phyloP scores from a whole-genome alignment of 164 flowering plant species.

The Berberis thunbergii region DNA sequence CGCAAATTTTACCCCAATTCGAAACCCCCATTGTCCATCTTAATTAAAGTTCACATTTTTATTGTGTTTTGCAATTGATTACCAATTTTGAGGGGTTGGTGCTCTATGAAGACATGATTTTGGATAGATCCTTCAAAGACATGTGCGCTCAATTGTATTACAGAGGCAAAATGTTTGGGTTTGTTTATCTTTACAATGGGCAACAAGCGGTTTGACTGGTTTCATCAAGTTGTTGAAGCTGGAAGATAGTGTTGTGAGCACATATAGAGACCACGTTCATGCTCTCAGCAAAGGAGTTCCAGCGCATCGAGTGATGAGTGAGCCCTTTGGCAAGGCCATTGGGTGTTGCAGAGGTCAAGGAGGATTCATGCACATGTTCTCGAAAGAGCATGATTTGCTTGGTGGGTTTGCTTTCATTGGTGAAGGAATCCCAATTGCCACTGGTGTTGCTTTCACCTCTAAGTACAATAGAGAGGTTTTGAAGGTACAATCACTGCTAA shows the following conservation, averaged over 20 bases:
- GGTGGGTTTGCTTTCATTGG: not conserved
- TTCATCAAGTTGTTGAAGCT: not conserved
- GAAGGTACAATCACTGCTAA: constrained; percentile 12
- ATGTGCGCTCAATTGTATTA: not conserved
- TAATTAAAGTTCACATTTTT: not conserved
- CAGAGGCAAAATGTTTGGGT: not conserved
- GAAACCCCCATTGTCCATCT: not conserved
- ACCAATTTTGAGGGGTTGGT: no score
- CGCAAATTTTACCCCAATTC: not conserved
- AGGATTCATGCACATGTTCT: not conserved
- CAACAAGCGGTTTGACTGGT: not conserved
- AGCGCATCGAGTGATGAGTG: not conserved
- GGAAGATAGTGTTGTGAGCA: not conserved
- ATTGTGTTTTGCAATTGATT: no score
- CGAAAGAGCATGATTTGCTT: not conserved
- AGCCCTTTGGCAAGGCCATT: not conserved
- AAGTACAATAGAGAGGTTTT: constrained; percentile 42
- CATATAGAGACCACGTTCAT: not conserved
- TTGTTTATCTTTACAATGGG: not conserved
- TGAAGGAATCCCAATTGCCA: not conserved
- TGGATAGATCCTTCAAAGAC: not conserved
- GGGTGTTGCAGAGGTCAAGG: not conserved
- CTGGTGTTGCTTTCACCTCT: not conserved
- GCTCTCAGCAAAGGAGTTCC: not conserved
- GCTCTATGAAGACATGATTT: no score